Base-by-base conservation (phyloP, 768 basidiomycete species). In the Sporobolomyces roseus region DNA sequence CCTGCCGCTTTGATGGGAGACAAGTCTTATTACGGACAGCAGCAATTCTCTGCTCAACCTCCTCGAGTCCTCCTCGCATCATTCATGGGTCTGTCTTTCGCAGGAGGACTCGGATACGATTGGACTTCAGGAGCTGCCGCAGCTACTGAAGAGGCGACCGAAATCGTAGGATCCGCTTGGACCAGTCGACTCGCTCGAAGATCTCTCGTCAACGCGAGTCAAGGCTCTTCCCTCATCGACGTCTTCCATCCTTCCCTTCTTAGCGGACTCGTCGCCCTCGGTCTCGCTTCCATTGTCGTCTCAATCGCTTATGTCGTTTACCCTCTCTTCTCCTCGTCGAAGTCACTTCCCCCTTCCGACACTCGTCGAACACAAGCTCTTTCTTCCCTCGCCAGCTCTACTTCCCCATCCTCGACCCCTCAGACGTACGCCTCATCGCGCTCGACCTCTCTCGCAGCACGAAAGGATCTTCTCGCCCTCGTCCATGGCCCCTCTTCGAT, bases 31-130 rank as follows among this genome's bases (percentile, higher is more conserved):
- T n/a, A n/a, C n/a, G n/a, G n/a, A n/a, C n/a, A n/a, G n/a, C 45
- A 63, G 13, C 12, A 14, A 19, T 41, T 21, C 52, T 41, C 46
- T 13, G 36, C 23, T 12, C 43, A 38, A 12, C 70, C 61, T 33
- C 65, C 70, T 7, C 61, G 72, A 7, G 61, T 68, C 13, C 59
- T 72, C 29, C 70, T 75, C 65, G 71, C 71, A 23, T 54, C 63
- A 10, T 75, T 75, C 58, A 71, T 69, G 62, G 75, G 75, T 17
- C 30, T 71, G n/a, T 61, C 56, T 41, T 75, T 75, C 48, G 68
- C 73, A 13, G 75, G 75, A 19, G 75, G 75, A 1, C 30, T 71
- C 17, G 62, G 65, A 2, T 69, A 67, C 68, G 72, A 75, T 49
- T 41, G 62, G 27, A 29, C 21, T 3, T 8, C 61, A 4, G 45